These are phyloP conservation scores for Rhizoclosmatium globosum DNA, from an alignment of 192 early-diverging fungal species.

Conservation along the genomic window DNA sequence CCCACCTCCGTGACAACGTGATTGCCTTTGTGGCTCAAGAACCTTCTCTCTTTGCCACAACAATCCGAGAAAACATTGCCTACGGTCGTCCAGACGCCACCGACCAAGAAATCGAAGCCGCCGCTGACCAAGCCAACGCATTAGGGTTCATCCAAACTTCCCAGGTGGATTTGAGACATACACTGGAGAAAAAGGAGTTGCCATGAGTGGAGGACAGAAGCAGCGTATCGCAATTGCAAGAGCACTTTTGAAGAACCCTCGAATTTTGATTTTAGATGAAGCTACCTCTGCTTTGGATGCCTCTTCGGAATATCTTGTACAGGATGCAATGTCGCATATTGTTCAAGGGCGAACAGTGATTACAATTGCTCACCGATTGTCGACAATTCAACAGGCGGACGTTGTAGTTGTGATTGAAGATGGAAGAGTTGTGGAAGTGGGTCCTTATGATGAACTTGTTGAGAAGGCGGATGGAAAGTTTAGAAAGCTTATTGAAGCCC, in stretches of 20 bases:
- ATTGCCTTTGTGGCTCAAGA: slow-evolving; percentile 48
- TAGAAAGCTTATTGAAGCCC: slow-evolving; percentile 29
- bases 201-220: slow-evolving; percentile 85
- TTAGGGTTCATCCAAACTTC: slow-evolving; percentile 79
- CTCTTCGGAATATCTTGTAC: slow-evolving; percentile 67
- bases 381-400: slow-evolving; percentile 74
- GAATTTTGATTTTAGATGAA: slow-evolving; percentile 83
- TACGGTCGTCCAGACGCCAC: slow-evolving; percentile 75
- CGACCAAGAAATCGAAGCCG: slow-evolving; percentile 65
- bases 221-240: slow-evolving; percentile 90
- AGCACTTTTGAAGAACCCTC: slow-evolving; percentile 56
- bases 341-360: slow-evolving; percentile 67
- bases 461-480: slow-evolving; percentile 34
- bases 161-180: slow-evolving; percentile 56
- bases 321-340: slow-evolving; percentile 64
- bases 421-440: slow-evolving; percentile 58
- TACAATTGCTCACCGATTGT: slow-evolving; percentile 77
- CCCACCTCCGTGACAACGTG: slow-evolving; percentile 20
- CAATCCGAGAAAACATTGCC: slow-evolving; percentile 87
- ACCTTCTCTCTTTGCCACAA: slow-evolving; percentile 91
- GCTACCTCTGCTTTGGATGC: slow-evolving; percentile 82
- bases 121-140: slow-evolving; percentile 70
- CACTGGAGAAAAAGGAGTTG: slow-evolving; percentile 58
- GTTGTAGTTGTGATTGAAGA: slow-evolving; percentile 60
- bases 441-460: slow-evolving; percentile 67